These are phyloP conservation scores for Wallacemonas collosoma DNA, from an alignment of 208 protist genomes.

Conservation along the genomic window DNA sequence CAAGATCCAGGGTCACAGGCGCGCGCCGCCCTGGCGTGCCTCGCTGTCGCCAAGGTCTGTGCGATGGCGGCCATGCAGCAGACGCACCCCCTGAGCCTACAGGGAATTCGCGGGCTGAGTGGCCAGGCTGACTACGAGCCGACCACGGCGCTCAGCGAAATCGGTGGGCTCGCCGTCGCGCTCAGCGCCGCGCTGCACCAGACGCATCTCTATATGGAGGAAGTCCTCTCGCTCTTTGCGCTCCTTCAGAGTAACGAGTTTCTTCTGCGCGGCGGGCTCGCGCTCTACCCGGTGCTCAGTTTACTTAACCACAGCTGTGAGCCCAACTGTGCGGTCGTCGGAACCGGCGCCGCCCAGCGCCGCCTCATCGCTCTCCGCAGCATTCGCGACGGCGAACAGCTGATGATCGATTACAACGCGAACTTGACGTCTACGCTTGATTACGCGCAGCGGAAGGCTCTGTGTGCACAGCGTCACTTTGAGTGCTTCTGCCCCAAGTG, in stretches of 20 bases:
- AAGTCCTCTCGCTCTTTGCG: conserved; percentile 84
- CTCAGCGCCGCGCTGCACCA: conserved; percentile 65
- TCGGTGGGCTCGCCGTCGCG: conserved; percentile 71
- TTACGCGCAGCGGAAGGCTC: conserved; percentile 74
- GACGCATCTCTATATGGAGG: conserved; percentile 85
- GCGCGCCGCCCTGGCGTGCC: conserved; percentile 65
- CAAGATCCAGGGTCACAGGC: conserved; percentile 37
- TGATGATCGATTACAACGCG: conserved; percentile 89
- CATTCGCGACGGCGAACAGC: conserved; percentile 83
- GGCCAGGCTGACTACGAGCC: conserved; percentile 80
- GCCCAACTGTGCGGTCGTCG: conserved; percentile 76
- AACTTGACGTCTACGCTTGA: conserved; percentile 57
- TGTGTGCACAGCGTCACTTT: conserved; percentile 87
- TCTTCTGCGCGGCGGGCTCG: conserved; percentile 50
- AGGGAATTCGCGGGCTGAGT: conserved; percentile 46
- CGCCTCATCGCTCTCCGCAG: conserved; percentile 60
- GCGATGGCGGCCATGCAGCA: conserved; percentile 79
- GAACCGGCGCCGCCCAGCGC: conserved; percentile 21
- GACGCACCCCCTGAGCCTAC: conserved; percentile 71
- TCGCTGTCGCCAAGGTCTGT: conserved; percentile 78
- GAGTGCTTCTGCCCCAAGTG: conserved; percentile 85
- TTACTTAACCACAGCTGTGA: conserved; percentile 91
- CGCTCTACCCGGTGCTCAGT: conserved; percentile 68
- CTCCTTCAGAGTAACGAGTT: conserved; percentile 89
- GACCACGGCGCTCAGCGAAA: conserved; percentile 67